Conservation (phyloP, 2,329 filamentous ascomycete genomes). For the Cladosporium sp. region DNA sequence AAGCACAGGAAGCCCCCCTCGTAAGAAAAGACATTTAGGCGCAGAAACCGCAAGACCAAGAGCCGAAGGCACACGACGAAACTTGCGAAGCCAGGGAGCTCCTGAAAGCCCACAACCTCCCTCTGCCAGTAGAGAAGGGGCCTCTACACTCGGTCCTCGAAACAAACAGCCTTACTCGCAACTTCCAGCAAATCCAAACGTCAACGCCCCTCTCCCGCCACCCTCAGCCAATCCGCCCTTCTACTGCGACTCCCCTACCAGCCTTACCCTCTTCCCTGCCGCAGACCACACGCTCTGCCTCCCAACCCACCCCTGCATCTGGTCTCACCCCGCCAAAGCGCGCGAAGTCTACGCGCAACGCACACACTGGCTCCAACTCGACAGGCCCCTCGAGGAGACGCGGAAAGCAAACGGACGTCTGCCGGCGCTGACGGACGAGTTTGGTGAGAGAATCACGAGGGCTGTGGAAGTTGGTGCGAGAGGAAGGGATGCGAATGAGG, state of each 20-base stretch:
- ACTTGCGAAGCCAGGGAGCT: no score
- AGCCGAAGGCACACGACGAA: no score
- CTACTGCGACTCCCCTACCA: background rate
- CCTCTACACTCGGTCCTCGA: no score
- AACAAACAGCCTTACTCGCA: no score
- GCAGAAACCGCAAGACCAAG: no score
- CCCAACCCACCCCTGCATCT: constrained; percentile 4
- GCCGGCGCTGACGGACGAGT: background rate
- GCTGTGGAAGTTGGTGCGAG: background rate
- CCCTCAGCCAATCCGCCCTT: no score
- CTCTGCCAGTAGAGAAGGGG: no score
- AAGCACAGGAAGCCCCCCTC: no score
- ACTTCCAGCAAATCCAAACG: background rate
- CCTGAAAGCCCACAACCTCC: no score
- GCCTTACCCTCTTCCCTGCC: background rate
- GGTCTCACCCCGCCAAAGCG: background rate
- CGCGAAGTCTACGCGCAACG: constrained; percentile 5
- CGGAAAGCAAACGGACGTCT: background rate
- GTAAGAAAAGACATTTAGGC: no score
- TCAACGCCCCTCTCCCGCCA: no score
- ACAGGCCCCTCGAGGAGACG: background rate
- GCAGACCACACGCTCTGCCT: constrained; percentile 2
- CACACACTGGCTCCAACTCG: background rate
- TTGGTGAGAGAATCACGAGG: background rate
- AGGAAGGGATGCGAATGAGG: background rate